Percentiles rank a stretch among this genome's conserved stretches.
phyloP scores from a whole-genome alignment of 2,329 filamentous ascomycete genomes.

The Ophiocordyceps australis region DNA sequence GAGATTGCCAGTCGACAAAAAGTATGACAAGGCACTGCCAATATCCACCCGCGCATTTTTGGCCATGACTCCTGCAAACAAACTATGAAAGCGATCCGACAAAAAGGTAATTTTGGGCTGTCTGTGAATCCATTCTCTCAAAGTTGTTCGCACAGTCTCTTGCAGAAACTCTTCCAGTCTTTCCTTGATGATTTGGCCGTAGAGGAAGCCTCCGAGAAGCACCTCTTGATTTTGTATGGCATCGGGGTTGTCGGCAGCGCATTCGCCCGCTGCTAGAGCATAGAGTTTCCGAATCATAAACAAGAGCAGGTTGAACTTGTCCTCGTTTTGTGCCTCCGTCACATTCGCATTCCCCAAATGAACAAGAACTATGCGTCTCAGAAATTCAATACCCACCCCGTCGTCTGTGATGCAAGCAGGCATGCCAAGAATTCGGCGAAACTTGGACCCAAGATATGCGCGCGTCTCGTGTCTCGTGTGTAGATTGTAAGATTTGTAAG shows the following conservation, averaged over 20 bases:
- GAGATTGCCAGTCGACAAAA: slow-evolving; percentile 88
- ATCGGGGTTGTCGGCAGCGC: slow-evolving; percentile 87
- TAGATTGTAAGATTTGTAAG: slow-evolving; percentile 79
- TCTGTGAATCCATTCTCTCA: slow-evolving; percentile 39
- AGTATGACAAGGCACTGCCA: slow-evolving; percentile 78
- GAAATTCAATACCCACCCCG: slow-evolving; percentile 78
- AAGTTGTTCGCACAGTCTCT: slow-evolving; percentile 26
- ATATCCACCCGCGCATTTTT: slow-evolving; percentile 74
- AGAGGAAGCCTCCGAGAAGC: slow-evolving; percentile 80
- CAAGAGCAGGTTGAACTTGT: slow-evolving; percentile 86
- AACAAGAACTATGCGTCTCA: slow-evolving; percentile 77
- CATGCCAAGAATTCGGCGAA: slow-evolving; percentile 72
- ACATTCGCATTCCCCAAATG: slow-evolving; percentile 79
- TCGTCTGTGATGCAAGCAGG: slow-evolving; percentile 72
- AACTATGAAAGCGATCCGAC: slow-evolving; percentile 57
- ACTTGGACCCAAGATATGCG: slow-evolving; percentile 78
- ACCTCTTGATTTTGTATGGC: slow-evolving; percentile 94
- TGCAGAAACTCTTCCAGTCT: slow-evolving; percentile 74
- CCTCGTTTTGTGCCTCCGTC: slow-evolving; percentile 63
- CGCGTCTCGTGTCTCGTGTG: slow-evolving; percentile 70
- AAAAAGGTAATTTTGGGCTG: slow-evolving; percentile 52
- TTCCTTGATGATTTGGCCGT: slow-evolving; percentile 92
- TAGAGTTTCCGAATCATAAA: slow-evolving; percentile 98
- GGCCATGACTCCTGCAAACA: slow-evolving; percentile 66
- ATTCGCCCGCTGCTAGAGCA: slow-evolving; percentile 79